Evolutionary conservation across 2,329 filamentous ascomycete species (phyloP), one percentile per base, ranked within the genome.

Genomic region (Tolypocladium ophioglossoides): DNA sequence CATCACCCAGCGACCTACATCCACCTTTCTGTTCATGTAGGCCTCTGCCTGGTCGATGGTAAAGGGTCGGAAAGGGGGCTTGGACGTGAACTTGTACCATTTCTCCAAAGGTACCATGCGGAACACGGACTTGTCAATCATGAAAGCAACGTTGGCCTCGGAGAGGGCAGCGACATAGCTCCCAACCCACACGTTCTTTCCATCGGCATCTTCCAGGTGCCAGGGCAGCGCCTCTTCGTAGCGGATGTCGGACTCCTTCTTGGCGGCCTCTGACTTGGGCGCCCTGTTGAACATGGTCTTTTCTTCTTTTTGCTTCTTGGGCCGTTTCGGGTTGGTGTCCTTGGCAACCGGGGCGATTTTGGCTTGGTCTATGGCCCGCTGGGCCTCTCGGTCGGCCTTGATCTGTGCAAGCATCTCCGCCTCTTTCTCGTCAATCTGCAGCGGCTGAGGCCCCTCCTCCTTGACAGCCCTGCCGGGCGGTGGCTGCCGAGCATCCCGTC

Each of bases 201-300:
- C 90, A 64, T 99, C 92, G 41, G 91, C 95, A 68, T 99, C 94
- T 67, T 99, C 94, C 38, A 99, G 72, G 68, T 96, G 91, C 94
- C 94, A 99, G 7, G 94, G 94, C 51, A 96, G 76, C 4, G 92
- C 90, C 69, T 99, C 94, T 68, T 97, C 94, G 61, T 97, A 99
- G 58, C 91, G 86, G 72, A 83, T 83, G 54, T 83, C 81, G 0
- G 78, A 77, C 55, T 84, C 79, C 74, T 78, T 95, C 78, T 80
- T 94, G 74, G 72, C 92, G 64, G 92, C 91, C 64, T 91, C 91
- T 7, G 80, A 79, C 53, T 80, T 79, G 55, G 95, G 88, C n/a
- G 87, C 82, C 61, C 89, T 85, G 65, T 89, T 91, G 24, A 95
- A 87, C 63, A 91, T 89, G 59, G 90, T 87, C 68, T 91, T 95